These are phyloP conservation scores for Trichophyton mentagrophytes DNA, from an alignment of 2,329 filamentous ascomycete species.

Conservation along the genomic window DNA sequence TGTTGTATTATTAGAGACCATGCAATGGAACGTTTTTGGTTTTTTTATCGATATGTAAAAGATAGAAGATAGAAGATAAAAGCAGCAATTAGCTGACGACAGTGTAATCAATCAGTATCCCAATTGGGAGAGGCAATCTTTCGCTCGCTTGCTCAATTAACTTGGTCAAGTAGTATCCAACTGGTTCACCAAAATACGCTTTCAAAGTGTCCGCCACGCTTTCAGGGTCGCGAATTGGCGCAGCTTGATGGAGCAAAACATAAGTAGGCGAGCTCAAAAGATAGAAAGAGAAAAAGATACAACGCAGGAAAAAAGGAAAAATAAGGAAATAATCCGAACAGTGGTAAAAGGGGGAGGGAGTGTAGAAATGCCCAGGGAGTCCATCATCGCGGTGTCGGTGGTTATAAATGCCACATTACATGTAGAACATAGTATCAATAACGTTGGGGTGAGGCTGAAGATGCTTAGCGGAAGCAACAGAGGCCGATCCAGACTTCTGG, in stretches of 20 bases:
- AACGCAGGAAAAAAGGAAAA: neutral
- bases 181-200: neutral
- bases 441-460: conserved; percentile 21
- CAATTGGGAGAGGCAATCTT: neutral
- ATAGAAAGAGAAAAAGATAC: neutral
- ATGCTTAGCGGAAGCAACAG: conserved; percentile 2
- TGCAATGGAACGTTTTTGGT: neutral
- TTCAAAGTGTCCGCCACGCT: neutral
- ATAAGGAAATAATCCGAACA: neutral
- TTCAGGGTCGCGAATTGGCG: neutral
- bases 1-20: neutral
- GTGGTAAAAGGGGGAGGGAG: neutral
- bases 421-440: conserved; percentile 29
- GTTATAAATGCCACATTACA: conserved; percentile 5
- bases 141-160: neutral
- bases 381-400: neutral
- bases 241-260: neutral
- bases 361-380: neutral
- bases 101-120: neutral
- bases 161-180: neutral
- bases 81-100: neutral
- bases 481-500: neutral
- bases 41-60: neutral
- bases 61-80: neutral
- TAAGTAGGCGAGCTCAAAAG: neutral